Conservation (phyloP, 176 grass and related monocot species). For the Phoenix dactylifera region DNA sequence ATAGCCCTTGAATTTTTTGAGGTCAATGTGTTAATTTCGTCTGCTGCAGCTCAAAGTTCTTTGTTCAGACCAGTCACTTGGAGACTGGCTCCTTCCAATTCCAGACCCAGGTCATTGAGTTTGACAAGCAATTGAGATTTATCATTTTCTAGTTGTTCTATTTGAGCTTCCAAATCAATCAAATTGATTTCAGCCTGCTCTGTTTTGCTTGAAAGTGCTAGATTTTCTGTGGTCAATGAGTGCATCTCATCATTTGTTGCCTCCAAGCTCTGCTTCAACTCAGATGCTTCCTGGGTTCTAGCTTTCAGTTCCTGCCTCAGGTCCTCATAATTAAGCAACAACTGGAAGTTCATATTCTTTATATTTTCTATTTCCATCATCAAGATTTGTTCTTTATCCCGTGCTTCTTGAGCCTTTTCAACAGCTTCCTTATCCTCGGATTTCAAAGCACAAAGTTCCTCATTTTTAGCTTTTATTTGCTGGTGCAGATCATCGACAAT, state of each 20-base stretch:
- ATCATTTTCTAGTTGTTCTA: constrained; percentile 16
- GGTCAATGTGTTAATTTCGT: constrained; percentile 32
- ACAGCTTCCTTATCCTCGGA: constrained; percentile 29
- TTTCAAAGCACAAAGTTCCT: constrained; percentile 28
- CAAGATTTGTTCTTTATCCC: constrained; percentile 20
- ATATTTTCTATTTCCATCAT: constrained; percentile 33
- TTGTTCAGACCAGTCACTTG: constrained; percentile 24
- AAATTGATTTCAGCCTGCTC: background rate
- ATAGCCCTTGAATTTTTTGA: constrained; percentile 28
- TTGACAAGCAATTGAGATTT: constrained; percentile 2
- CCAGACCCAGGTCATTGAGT: background rate
- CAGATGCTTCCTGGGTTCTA: background rate
- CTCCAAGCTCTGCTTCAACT: background rate
- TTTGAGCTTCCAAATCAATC: constrained; percentile 20
- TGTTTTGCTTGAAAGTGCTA: background rate
- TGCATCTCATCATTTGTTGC: background rate
- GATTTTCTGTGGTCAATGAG: background rate
- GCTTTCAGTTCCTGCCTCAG: constrained; percentile 18
- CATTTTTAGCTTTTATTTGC: constrained; percentile 26
- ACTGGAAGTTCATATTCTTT: constrained; percentile 44
- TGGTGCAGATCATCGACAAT: constrained; percentile 19
- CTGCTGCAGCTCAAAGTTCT: constrained; percentile 17
- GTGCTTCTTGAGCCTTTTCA: constrained; percentile 20
- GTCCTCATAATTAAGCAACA: constrained; percentile 25
- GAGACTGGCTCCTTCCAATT: background rate